Conservation (phyloP, 192 early-diverging fungal genomes). For the Entomortierella parvispora region DNA sequence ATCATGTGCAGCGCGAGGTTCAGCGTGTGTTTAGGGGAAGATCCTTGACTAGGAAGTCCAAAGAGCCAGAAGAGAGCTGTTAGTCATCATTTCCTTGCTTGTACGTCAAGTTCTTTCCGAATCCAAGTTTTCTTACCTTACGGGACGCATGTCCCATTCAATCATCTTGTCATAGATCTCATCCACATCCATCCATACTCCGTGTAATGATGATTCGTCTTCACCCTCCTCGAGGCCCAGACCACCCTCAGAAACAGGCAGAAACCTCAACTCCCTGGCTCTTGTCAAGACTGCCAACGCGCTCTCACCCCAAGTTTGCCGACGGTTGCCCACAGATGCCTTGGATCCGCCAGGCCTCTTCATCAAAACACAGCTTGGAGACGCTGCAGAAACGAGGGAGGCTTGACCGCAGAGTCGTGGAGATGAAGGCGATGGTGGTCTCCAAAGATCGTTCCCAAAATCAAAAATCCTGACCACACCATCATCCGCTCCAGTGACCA, state of each 20-base stretch:
- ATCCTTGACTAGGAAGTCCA: slow-evolving; percentile 26
- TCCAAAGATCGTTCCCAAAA: slow-evolving; percentile 41
- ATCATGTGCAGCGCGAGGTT: slow-evolving; percentile 49
- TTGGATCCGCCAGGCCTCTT: slow-evolving; percentile 23
- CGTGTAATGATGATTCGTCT: not conserved
- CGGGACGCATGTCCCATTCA: slow-evolving; percentile 42
- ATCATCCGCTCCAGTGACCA: slow-evolving; percentile 40
- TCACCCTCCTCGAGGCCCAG: too few species aligned
- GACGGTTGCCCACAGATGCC: slow-evolving; percentile 39
- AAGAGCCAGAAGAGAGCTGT: not conserved
- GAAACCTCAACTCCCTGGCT: not conserved
- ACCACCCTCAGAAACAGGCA: too few species aligned
- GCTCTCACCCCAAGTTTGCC: slow-evolving; percentile 41
- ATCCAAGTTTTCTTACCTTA: slow-evolving; percentile 19
- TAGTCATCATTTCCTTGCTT: not conserved
- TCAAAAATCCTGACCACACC: slow-evolving; percentile 38
- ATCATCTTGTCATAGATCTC: slow-evolving; percentile 47
- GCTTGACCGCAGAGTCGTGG: slow-evolving; percentile 47
- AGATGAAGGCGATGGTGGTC: slow-evolving; percentile 27
- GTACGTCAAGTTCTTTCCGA: too few species aligned
- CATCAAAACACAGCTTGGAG: slow-evolving; percentile 46
- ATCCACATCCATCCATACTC: slow-evolving; percentile 46
- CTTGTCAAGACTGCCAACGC: slow-evolving; percentile 34
- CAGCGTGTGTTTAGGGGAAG: slow-evolving; percentile 44
- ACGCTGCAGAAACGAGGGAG: slow-evolving; percentile 23